A percentile compares a stretch with the other conserved stretches of the same genome.
phyloP scores from a whole-genome alignment of 805 yeast species.

The Metschnikowia proteae region DNA sequence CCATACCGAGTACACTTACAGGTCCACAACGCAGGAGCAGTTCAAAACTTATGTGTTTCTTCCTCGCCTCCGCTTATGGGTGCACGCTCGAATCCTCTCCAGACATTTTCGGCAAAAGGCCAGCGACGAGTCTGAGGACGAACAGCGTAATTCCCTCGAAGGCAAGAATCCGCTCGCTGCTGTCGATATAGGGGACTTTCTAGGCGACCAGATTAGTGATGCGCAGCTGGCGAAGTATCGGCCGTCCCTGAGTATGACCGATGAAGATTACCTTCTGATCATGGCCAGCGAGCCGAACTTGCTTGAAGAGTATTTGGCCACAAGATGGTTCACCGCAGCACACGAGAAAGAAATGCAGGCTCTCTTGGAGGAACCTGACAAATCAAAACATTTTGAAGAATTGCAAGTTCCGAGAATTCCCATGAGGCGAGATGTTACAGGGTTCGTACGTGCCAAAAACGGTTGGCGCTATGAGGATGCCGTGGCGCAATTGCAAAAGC shows the following conservation, averaged over 20 bases:
- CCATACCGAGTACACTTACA: constrained; percentile 43
- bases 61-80: constrained; percentile 17
- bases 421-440: constrained; percentile 1
- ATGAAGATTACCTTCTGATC: constrained; percentile 27
- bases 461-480: neutral
- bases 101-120: constrained; percentile 24
- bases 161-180: neutral
- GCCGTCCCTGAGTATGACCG: constrained; percentile 8
- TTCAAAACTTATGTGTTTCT: constrained; percentile 6
- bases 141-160: constrained; percentile 15
- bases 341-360: constrained; percentile 25
- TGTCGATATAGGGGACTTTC: neutral
- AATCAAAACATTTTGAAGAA: neutral
- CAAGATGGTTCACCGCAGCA: constrained; percentile 22
- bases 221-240: neutral
- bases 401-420: neutral
- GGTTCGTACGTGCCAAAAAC: neutral
- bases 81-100: constrained; percentile 7
- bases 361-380: neutral
- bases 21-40: constrained; percentile 4
- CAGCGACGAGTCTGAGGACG: neutral
- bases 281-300: constrained; percentile 21
- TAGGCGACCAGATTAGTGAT: neutral
- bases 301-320: constrained; percentile 24
- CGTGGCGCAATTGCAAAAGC: neutral